Conservation (phyloP, 2,329 filamentous ascomycete species). For the Cladobotryum protrusum region DNA sequence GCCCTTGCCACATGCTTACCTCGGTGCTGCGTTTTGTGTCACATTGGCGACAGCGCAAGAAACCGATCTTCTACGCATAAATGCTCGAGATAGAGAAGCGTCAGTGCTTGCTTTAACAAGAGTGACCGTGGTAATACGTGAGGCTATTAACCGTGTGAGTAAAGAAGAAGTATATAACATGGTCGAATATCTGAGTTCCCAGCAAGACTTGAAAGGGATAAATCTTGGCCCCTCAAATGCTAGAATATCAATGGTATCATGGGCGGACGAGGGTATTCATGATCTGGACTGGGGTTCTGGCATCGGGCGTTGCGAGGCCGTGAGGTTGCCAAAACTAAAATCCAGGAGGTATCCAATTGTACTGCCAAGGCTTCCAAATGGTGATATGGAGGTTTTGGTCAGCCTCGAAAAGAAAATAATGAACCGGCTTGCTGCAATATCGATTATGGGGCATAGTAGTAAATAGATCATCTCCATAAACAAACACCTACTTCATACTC, state of each 20-base stretch:
- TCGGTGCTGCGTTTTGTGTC: conserved; percentile 4
- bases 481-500: too few species aligned
- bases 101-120: background rate
- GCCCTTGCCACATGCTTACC: conserved; percentile 1
- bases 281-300: conserved; percentile 5
- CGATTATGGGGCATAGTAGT: too few species aligned
- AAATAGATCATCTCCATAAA: too few species aligned
- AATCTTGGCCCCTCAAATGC: conserved; percentile 1
- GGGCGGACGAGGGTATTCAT: conserved; percentile 5
- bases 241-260: conserved; percentile 2
- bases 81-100: background rate
- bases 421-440: background rate
- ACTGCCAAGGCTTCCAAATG: conserved; percentile 4
- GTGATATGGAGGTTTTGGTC: conserved; percentile 6
- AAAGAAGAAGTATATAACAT: background rate
- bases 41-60: conserved; percentile 1
- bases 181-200: background rate
- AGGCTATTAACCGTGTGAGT: background rate
- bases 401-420: background rate
- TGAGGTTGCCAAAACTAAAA: conserved; percentile 2
- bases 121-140: background rate
- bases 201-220: background rate
- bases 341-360: conserved; percentile 4
- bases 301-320: background rate
- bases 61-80: conserved; percentile 1